A percentile compares a stretch with the other conserved stretches of the same genome.
Evolutionary conservation across 2,329 filamentous ascomycete species (phyloP).

Genomic region (Aspergillus clavatus): DNA sequence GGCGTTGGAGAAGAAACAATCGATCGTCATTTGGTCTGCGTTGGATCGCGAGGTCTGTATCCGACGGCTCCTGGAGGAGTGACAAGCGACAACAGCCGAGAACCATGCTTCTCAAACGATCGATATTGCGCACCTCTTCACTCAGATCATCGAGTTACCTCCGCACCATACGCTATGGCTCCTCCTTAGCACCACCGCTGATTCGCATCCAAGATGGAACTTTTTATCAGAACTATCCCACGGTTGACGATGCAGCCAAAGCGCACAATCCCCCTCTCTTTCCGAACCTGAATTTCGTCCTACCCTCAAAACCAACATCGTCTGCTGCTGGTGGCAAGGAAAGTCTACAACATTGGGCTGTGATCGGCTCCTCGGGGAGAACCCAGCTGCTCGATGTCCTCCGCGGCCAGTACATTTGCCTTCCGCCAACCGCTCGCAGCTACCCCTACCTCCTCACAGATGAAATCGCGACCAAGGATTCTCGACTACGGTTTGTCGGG

Average conservation of each 20-base stretch:
- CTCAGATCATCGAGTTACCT: constrained; percentile 8
- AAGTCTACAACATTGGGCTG: constrained; percentile 66
- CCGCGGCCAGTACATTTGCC: constrained; percentile 67
- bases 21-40: neutral
- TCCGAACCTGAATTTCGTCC: constrained; percentile 61
- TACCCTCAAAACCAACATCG: constrained; percentile 50
- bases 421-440: constrained; percentile 68
- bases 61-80: neutral
- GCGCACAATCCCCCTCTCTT: constrained; percentile 69
- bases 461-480: constrained; percentile 50
- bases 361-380: constrained; percentile 75
- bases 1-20: neutral
- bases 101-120: constrained; percentile 25
- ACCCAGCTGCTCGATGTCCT: constrained; percentile 79
- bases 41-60: neutral
- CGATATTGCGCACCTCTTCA: constrained; percentile 17
- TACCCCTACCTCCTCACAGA: constrained; percentile 72
- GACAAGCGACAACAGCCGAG: neutral
- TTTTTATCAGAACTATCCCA: constrained; percentile 74
- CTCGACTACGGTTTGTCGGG: constrained; percentile 52
- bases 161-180: constrained; percentile 11
- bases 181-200: constrained; percentile 46
- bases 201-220: constrained; percentile 72
- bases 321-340: constrained; percentile 7
- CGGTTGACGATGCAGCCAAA: constrained; percentile 37